Evolutionary conservation across 1,284 basidiomycete species (phyloP).

Genomic region (Exobasidium rhododendri): DNA sequence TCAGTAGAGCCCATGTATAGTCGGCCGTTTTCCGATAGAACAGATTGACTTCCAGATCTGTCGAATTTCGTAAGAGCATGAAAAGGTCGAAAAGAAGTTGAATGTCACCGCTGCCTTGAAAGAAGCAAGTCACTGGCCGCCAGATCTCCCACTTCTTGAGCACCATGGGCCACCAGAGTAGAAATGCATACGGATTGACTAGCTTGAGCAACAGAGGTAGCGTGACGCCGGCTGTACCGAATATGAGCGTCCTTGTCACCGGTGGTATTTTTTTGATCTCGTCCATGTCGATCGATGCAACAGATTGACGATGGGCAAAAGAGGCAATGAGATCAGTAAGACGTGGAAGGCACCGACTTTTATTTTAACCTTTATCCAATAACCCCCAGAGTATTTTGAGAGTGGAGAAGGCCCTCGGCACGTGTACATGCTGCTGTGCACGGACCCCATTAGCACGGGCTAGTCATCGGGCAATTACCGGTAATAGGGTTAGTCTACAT

Average conservation of each 20-base stretch:
- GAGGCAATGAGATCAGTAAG: no score
- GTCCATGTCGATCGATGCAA: no score
- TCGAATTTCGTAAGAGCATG: constrained; percentile 37
- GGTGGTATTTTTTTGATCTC: constrained; percentile 68
- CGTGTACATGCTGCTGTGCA: no score
- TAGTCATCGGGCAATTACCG: no score
- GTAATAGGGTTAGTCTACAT: no score
- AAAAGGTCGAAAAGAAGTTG: constrained; percentile 45
- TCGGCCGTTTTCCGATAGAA: constrained; percentile 40
- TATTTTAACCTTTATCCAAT: no score
- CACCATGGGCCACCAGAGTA: constrained; percentile 63
- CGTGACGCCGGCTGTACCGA: constrained; percentile 65
- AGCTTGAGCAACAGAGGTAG: constrained; percentile 65
- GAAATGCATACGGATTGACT: constrained; percentile 61
- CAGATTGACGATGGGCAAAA: no score
- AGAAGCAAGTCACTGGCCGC: constrained; percentile 73
- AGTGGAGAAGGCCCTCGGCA: no score
- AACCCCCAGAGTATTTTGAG: no score
- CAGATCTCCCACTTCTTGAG: constrained; percentile 64
- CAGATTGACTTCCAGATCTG: constrained; percentile 37
- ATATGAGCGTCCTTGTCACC: constrained; percentile 71
- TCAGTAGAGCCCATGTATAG: constrained; percentile 40
- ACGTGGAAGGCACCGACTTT: no score
- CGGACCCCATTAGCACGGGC: no score
- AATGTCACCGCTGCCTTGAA: constrained; percentile 61